Evolutionary conservation across 2,329 filamentous ascomycete genomes (phyloP).

Genomic region (Aspergillus pseudonomiae): DNA sequence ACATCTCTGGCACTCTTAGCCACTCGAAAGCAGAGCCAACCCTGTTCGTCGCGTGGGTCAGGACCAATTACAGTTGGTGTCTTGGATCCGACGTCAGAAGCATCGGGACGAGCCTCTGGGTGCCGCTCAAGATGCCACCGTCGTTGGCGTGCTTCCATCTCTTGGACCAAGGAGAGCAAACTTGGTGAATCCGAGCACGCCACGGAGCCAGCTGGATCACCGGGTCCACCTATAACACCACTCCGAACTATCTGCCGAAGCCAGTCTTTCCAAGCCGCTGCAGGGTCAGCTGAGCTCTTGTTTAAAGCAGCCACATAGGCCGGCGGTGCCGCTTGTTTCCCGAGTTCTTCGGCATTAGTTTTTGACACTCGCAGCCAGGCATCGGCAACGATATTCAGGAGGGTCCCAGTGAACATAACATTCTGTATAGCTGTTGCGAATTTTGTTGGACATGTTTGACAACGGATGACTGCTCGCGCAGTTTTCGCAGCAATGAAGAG

Average conservation of each 20-base stretch:
- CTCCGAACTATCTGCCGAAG: slow-evolving; percentile 40
- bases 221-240: slow-evolving; percentile 38
- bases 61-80: not conserved
- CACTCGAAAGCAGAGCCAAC: slow-evolving; percentile 38
- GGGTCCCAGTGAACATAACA: slow-evolving; percentile 49
- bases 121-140: slow-evolving; percentile 38
- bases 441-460: slow-evolving; percentile 43
- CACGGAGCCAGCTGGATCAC: slow-evolving; percentile 25
- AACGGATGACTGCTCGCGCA: slow-evolving; percentile 46
- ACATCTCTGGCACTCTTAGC: slow-evolving; percentile 38
- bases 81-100: not conserved
- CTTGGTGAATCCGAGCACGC: slow-evolving; percentile 38
- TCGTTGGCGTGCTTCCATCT: slow-evolving; percentile 47
- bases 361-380: slow-evolving; percentile 46
- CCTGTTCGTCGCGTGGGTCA: slow-evolving; percentile 27
- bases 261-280: slow-evolving; percentile 41
- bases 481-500: slow-evolving; percentile 47
- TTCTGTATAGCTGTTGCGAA: slow-evolving; percentile 50
- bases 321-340: slow-evolving; percentile 36
- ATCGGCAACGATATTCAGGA: slow-evolving; percentile 49
- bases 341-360: slow-evolving; percentile 40
- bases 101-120: not conserved
- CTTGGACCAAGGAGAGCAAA: slow-evolving; percentile 42
- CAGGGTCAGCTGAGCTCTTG: slow-evolving; percentile 29
- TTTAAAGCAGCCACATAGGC: slow-evolving; percentile 32